Conservation (phyloP, 176 grass and related monocot species). For the Saccharum officinarum region DNA sequence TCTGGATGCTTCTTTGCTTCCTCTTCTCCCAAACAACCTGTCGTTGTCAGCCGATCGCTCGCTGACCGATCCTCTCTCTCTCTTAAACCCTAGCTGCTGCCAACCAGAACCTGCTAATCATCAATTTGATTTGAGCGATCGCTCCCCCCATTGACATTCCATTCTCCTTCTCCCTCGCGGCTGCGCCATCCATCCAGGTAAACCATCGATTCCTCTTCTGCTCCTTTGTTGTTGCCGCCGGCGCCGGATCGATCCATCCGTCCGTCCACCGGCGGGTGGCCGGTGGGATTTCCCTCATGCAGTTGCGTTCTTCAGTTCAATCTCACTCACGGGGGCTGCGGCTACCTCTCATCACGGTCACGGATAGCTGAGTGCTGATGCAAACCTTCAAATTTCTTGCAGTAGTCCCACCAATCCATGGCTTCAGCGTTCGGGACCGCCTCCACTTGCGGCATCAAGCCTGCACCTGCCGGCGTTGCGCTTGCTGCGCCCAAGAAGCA, state of each 20-base stretch:
- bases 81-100: neutral
- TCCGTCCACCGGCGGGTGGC: neutral
- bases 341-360: too few species aligned
- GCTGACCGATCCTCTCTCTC: too few species aligned
- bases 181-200: neutral
- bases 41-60: neutral
- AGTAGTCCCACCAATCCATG: constrained; percentile 3
- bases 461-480: neutral
- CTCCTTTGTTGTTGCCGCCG: neutral
- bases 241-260: neutral
- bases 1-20: neutral
- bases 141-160: neutral
- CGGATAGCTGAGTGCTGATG: neutral
- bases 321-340: too few species aligned
- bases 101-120: neutral
- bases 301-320: neutral
- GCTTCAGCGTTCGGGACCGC: constrained; percentile 13
- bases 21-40: neutral
- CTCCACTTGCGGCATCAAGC: constrained; percentile 18
- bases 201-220: neutral
- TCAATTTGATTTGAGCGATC: neutral
- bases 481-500: constrained; percentile 8
- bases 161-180: neutral
- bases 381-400: neutral
- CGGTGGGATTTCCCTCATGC: neutral